Evolutionary conservation across 75 land plant species (phyloP).

Genomic region (Pinus albicaulis): DNA sequence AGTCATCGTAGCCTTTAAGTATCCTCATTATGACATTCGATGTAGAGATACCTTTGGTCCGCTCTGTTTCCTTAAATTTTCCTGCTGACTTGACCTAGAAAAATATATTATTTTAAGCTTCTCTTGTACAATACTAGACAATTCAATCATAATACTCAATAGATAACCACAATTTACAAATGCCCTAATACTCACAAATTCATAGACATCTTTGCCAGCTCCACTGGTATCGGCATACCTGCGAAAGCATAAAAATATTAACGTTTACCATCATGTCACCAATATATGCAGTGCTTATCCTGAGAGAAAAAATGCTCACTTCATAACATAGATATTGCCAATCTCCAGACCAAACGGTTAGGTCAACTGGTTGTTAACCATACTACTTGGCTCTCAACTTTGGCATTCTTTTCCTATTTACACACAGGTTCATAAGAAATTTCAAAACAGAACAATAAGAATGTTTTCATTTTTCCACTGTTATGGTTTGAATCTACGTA

Average conservation of each 20-base stretch:
- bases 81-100: constrained; percentile 44
- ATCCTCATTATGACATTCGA: constrained; percentile 52
- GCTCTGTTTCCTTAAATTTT: constrained; percentile 37
- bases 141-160: background rate
- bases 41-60: constrained; percentile 45
- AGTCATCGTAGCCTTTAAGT: constrained; percentile 47
- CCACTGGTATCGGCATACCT: constrained; percentile 53
- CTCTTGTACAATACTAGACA: background rate
- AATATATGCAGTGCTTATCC: too few relatives aligned
- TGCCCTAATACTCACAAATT: constrained; percentile 32
- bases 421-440: too few relatives aligned
- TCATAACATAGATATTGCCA: too few relatives aligned
- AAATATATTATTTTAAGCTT: background rate
- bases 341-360: too few relatives aligned
- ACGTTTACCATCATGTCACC: too few relatives aligned
- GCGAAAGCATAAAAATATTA: background rate
- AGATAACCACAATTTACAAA: background rate
- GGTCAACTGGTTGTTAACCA: too few relatives aligned
- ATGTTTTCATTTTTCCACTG: too few relatives aligned
- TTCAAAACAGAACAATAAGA: too few relatives aligned
- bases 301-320: too few relatives aligned
- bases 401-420: too few relatives aligned
- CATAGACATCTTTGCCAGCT: constrained; percentile 43
- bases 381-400: too few relatives aligned
- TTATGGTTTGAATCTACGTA: too few relatives aligned